These are phyloP conservation scores for Fusarium acutatum DNA, from an alignment of 2,329 filamentous ascomycete genomes.

Conservation along the genomic window DNA sequence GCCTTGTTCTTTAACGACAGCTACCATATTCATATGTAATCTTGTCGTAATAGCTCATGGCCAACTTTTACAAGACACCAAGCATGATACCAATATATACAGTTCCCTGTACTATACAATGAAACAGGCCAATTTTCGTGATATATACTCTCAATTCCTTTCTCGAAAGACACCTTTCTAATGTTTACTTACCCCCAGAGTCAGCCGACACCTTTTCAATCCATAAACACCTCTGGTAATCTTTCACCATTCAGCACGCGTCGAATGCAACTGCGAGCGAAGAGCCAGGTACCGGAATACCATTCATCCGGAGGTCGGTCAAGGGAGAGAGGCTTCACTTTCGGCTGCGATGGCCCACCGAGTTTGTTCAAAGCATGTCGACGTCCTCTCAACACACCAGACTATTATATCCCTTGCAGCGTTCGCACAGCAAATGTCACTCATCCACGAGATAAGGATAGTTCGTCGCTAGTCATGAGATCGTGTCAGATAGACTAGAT, in stretches of 20 bases:
- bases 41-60: background rate
- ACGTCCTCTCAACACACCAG: background rate
- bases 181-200: background rate
- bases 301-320: background rate
- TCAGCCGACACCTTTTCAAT: background rate
- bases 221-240: background rate
- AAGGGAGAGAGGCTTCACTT: background rate
- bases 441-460: background rate
- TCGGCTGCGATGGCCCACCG: background rate
- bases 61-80: background rate
- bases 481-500: background rate
- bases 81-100: background rate
- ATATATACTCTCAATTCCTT: background rate
- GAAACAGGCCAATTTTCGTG: background rate
- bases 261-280: background rate
- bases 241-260: background rate
- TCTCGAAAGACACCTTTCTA: background rate
- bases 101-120: background rate
- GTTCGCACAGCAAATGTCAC: background rate
- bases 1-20: background rate
- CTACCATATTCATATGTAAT: background rate
- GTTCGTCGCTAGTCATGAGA: background rate
- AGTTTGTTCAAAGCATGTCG: background rate
- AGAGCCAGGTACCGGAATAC: background rate
- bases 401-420: background rate